Percentiles rank a stretch among this genome's conserved stretches.
Evolutionary conservation across 768 basidiomycete species (phyloP).

Genomic region (Tylopilus balloui): DNA sequence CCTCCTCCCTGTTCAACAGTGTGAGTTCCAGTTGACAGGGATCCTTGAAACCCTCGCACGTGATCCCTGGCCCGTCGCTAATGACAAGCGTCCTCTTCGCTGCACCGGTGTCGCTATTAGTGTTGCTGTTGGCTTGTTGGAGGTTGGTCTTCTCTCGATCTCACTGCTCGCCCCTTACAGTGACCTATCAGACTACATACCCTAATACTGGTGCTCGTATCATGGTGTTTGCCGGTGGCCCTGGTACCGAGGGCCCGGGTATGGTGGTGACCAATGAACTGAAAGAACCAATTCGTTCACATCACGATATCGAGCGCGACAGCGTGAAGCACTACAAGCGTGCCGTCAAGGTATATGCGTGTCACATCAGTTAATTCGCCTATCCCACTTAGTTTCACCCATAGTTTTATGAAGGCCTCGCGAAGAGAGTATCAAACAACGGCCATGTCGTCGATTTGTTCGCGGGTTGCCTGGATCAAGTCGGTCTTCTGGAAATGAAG

Average conservation of each 20-base stretch:
- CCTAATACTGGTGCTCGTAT: conserved; percentile 95
- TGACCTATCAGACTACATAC: conserved; percentile 60
- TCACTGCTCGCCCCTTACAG: not conserved
- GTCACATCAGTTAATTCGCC: not conserved
- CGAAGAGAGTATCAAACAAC: conserved; percentile 88
- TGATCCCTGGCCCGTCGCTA: conserved; percentile 97
- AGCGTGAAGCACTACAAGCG: conserved; percentile 96
- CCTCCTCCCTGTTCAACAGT: conserved; percentile 85
- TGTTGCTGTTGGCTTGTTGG: conserved; percentile 88
- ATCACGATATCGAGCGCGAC: conserved; percentile 98
- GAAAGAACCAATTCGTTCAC: conserved; percentile 95
- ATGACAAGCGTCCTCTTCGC: conserved; percentile 86
- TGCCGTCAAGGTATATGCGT: conserved; percentile 73
- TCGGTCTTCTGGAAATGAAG: conserved; percentile 97
- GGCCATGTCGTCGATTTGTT: conserved; percentile 95
- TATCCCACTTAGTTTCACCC: not conserved
- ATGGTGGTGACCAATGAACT: conserved; percentile 95
- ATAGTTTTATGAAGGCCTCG: conserved; percentile 93
- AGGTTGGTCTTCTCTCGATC: conserved; percentile 42
- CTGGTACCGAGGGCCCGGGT: conserved; percentile 94
- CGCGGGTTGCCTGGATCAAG: conserved; percentile 96
- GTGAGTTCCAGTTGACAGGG: conserved; percentile 93
- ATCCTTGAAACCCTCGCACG: conserved; percentile 83
- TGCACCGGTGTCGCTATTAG: conserved; percentile 95
- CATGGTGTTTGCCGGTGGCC: conserved; percentile 94